phyloP scores from a whole-genome alignment of 2,329 filamentous ascomycete species.

The Dactylellina drechsleri region DNA sequence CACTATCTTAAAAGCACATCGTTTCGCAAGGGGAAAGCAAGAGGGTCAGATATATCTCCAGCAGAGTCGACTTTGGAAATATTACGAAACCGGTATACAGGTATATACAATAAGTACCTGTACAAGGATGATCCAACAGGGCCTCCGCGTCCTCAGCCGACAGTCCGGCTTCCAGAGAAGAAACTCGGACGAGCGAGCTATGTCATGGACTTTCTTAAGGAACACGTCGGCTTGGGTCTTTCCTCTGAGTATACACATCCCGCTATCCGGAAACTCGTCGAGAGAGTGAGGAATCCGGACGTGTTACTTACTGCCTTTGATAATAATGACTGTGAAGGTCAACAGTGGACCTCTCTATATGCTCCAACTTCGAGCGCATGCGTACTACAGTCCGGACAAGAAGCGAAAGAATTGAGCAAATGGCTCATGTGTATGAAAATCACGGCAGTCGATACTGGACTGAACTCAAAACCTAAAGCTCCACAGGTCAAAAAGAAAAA shows the following conservation, averaged over 20 bases:
- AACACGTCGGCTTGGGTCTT: constrained; percentile 13
- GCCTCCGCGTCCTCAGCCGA: constrained; percentile 25
- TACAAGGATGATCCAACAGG: constrained; percentile 32
- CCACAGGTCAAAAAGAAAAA: constrained; percentile 61
- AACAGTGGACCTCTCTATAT: constrained; percentile 86
- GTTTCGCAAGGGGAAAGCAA: constrained; percentile 37
- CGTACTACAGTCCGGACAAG: constrained; percentile 78
- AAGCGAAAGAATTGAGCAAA: constrained; percentile 76
- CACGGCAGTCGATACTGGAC: constrained; percentile 75
- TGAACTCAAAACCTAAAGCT: constrained; percentile 60
- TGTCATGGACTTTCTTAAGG: constrained; percentile 21
- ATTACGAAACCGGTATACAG: constrained; percentile 14
- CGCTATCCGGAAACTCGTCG: constrained; percentile 34
- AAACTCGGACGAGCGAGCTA: constrained; percentile 27
- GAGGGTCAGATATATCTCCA: constrained; percentile 25
- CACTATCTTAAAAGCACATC: constrained; percentile 23
- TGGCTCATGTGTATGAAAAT: constrained; percentile 84
- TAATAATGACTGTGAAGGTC: constrained; percentile 75
- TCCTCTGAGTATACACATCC: constrained; percentile 34
- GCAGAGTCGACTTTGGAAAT: constrained; percentile 34
- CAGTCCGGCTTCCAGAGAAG: constrained; percentile 31
- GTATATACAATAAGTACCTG: constrained; percentile 16
- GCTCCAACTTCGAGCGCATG: constrained; percentile 74
- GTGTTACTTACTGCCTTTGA: constrained; percentile 80
- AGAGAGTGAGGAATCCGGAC: constrained; percentile 26